Conservation (phyloP, 306 rosid species). For the Inga leiocalycina region DNA sequence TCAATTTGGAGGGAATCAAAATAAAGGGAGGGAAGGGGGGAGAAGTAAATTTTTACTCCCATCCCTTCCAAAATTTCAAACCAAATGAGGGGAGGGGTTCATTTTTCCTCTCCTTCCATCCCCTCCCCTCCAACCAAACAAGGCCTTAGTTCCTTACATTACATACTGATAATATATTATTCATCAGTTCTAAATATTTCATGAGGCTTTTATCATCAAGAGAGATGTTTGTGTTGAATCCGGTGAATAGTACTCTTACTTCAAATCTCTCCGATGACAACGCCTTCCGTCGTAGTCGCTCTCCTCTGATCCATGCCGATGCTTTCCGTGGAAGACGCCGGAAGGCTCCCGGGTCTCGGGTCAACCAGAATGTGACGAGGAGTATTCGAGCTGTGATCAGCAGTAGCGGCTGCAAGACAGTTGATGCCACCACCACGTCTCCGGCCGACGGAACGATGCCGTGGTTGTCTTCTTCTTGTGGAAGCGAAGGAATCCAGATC, state of each 20-base stretch:
- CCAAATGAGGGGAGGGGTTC: no score
- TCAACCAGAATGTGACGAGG: slow-evolving; percentile 24
- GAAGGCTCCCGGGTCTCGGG: slow-evolving; percentile 21
- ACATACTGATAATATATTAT: not conserved
- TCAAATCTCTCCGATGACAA: slow-evolving; percentile 24
- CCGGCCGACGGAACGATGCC: slow-evolving; percentile 37
- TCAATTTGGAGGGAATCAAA: no score
- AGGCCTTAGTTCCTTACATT: not conserved
- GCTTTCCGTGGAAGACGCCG: not conserved
- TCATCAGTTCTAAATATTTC: not conserved
- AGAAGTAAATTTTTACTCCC: no score
- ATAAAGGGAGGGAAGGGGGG: no score
- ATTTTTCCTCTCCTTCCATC: no score
- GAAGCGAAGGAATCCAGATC: slow-evolving; percentile 49
- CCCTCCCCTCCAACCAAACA: no score
- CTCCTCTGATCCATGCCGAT: slow-evolving; percentile 25
- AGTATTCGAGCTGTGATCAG: slow-evolving; percentile 52
- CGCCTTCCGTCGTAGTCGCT: slow-evolving; percentile 18
- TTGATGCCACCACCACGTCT: slow-evolving; percentile 32
- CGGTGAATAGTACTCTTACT: not conserved
- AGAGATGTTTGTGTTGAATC: slow-evolving; percentile 51
- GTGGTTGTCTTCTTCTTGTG: slow-evolving; percentile 31
- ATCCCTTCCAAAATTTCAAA: no score
- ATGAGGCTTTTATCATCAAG: not conserved
- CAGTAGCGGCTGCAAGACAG: slow-evolving; percentile 53